A percentile compares a stretch with the other conserved stretches of the same genome.
These are phyloP conservation scores for Cylindrodendrum hubeiense DNA, from an alignment of 2,329 filamentous ascomycete species.

Conservation along the genomic window DNA sequence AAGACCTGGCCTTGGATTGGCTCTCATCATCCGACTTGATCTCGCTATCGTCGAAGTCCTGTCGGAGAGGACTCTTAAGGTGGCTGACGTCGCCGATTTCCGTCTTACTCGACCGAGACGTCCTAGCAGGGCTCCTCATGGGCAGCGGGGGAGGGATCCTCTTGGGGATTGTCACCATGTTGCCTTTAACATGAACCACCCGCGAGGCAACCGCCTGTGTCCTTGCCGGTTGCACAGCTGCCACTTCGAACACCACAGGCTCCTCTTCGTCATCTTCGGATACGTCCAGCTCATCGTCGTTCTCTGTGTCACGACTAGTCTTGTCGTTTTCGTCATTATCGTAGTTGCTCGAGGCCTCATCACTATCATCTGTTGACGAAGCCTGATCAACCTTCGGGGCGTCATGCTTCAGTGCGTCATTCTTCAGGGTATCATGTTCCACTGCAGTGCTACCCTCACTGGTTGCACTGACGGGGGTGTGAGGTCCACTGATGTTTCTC, in stretches of 20 bases:
- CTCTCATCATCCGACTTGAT: conserved; percentile 40
- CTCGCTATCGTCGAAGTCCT: conserved; percentile 58
- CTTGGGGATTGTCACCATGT: conserved; percentile 88
- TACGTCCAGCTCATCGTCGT: conserved; percentile 51
- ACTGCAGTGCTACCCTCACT: conserved; percentile 38
- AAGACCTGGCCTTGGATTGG: conserved; percentile 33
- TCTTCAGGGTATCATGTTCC: conserved; percentile 36
- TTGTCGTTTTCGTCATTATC: conserved; percentile 43
- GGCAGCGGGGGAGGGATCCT: conserved; percentile 83
- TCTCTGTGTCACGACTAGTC: conserved; percentile 43
- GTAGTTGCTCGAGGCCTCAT: conserved; percentile 42
- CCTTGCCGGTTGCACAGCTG: conserved; percentile 65
- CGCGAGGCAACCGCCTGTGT: conserved; percentile 73
- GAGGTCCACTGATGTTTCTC: conserved; percentile 56
- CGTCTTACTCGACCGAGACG: conserved; percentile 63
- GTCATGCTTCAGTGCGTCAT: conserved; percentile 28
- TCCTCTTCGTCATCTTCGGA: conserved; percentile 68
- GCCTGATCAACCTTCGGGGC: conserved; percentile 38
- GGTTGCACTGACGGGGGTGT: conserved; percentile 34
- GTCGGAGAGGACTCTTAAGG: conserved; percentile 64
- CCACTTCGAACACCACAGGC: conserved; percentile 77
- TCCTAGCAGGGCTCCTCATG: conserved; percentile 78
- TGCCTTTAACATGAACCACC: conserved; percentile 78
- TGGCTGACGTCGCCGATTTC: conserved; percentile 69
- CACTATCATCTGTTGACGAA: conserved; percentile 34